Evolutionary conservation across 176 grass and related monocot species (phyloP).

Genomic region (Cenchrus fungigraminus): DNA sequence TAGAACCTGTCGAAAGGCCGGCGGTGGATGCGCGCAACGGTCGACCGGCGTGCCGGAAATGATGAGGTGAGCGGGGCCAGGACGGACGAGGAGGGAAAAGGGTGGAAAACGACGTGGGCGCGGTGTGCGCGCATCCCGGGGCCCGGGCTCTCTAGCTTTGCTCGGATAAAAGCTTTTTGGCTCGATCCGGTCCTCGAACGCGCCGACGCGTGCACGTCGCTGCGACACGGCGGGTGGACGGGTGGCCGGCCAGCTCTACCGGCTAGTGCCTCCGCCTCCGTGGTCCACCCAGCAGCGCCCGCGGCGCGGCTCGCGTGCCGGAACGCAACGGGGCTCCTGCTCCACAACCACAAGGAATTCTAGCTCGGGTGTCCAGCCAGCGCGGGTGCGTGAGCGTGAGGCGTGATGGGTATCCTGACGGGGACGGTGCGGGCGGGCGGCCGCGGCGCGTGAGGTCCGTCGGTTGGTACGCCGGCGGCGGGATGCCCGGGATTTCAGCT

Average conservation of each 20-base stretch:
- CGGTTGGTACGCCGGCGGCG: too few species aligned
- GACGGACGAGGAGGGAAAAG: not conserved
- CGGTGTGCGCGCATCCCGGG: too few species aligned
- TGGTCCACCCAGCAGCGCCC: not conserved
- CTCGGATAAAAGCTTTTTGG: not conserved
- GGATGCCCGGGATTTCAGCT: too few species aligned
- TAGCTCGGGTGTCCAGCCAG: too few species aligned
- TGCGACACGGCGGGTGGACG: not conserved
- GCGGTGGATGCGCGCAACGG: not conserved
- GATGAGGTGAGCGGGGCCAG: not conserved
- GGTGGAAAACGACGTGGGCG: not conserved
- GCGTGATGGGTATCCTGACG: too few species aligned
- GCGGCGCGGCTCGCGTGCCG: not conserved
- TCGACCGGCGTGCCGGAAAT: not conserved
- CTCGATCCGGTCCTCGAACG: not conserved
- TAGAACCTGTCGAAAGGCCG: too few species aligned
- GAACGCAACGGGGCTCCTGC: too few species aligned
- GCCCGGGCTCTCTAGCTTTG: not conserved
- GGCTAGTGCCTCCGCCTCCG: not conserved
- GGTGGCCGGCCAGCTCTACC: not conserved
- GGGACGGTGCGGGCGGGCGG: too few species aligned
- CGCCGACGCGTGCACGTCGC: not conserved
- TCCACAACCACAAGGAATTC: too few species aligned
- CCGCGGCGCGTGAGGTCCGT: too few species aligned
- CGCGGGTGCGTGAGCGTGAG: too few species aligned